Evolutionary conservation across 352 stramenopile genomes (phyloP).

Genomic region (Pythium phragmitis): DNA sequence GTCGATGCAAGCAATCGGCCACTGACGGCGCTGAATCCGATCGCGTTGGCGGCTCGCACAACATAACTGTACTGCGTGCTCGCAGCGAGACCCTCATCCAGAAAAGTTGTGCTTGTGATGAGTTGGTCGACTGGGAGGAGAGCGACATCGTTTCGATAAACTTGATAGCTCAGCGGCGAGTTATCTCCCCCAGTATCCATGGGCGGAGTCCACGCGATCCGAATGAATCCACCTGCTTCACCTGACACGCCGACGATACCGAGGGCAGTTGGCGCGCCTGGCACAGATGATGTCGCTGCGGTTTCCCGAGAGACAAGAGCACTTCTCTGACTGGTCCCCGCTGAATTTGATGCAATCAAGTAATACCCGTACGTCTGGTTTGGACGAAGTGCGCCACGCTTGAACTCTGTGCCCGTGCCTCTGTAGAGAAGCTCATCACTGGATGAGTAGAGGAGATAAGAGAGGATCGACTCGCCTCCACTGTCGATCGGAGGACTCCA

Average conservation of each 20-base stretch:
- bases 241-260: not conserved
- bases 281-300: conserved; percentile 20
- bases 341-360: conserved; percentile 41
- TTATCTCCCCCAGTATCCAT: conserved; percentile 44
- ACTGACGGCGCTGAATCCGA: conserved; percentile 35
- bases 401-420: conserved; percentile 38
- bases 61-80: conserved; percentile 40
- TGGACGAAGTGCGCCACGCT: conserved; percentile 30
- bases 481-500: conserved; percentile 42
- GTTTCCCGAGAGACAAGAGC: conserved; percentile 27
- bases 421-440: conserved; percentile 38
- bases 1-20: conserved; percentile 31
- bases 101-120: conserved; percentile 9
- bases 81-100: conserved; percentile 34
- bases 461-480: conserved; percentile 34
- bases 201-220: conserved; percentile 38
- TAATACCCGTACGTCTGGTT: conserved; percentile 50
- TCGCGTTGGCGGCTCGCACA: conserved; percentile 39
- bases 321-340: conserved; percentile 37
- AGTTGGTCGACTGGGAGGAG: conserved; percentile 16
- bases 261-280: conserved; percentile 32
- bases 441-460: conserved; percentile 41
- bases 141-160: conserved; percentile 35
- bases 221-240: conserved; percentile 41
- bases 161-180: conserved; percentile 34